phyloP scores from a whole-genome alignment of 208 protist genomes.

The Naegleria fowleri region DNA sequence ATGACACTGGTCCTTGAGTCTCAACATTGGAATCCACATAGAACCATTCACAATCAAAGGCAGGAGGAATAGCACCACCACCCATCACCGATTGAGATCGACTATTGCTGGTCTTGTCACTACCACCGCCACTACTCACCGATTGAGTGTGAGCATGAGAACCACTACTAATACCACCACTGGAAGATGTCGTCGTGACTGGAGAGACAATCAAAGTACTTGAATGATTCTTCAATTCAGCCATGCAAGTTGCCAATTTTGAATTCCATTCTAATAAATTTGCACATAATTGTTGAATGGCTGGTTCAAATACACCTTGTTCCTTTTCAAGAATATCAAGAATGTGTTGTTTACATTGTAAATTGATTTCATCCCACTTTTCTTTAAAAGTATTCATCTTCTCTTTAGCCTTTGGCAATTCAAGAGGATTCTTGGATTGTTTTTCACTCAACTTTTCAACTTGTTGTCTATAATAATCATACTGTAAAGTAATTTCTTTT shows the following conservation, averaged over 20 bases:
- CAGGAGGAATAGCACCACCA: neutral
- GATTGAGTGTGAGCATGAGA: no score
- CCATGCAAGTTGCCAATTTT: neutral
- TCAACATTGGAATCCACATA: constrained; percentile 1
- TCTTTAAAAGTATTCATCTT: constrained; percentile 4
- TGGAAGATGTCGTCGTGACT: neutral
- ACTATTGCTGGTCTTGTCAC: no score
- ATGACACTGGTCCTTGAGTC: neutral
- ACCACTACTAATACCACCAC: neutral
- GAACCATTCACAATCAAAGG: constrained; percentile 19
- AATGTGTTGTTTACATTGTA: neutral
- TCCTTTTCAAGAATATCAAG: neutral
- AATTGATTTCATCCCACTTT: neutral
- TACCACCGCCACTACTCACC: no score
- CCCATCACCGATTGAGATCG: no score
- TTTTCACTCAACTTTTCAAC: constrained; percentile 13
- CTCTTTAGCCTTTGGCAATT: constrained; percentile 18
- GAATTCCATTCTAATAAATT: neutral
- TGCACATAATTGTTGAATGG: neutral
- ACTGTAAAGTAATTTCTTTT: neutral
- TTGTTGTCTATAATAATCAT: neutral
- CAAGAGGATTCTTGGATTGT: constrained; percentile 9
- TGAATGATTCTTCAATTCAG: neutral
- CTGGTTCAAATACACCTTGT: neutral
- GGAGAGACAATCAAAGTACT: neutral